Evolutionary conservation across 2,329 filamentous ascomycete species (phyloP).

Genomic region (Aspergillus sp.): DNA sequence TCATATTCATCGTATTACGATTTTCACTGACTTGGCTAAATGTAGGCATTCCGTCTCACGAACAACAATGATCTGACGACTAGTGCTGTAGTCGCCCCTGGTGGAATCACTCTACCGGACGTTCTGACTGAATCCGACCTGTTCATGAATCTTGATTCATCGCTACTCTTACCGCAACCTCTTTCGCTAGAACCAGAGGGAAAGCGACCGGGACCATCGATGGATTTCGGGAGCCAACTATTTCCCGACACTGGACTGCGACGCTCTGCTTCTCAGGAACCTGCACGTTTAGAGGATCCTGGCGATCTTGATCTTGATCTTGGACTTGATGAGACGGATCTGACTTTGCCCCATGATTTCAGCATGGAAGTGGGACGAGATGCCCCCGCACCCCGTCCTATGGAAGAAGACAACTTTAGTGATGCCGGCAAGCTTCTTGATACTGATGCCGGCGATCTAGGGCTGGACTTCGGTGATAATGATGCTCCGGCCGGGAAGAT

Average conservation of each 20-base stretch:
- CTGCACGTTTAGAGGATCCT: slow-evolving; percentile 58
- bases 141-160: slow-evolving; percentile 79
- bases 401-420: slow-evolving; percentile 54
- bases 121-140: slow-evolving; percentile 90
- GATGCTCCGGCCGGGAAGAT: slow-evolving; percentile 43
- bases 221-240: slow-evolving; percentile 73
- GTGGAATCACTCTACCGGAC: slow-evolving; percentile 85
- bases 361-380: slow-evolving; percentile 91
- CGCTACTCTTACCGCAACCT: slow-evolving; percentile 75
- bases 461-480: slow-evolving; percentile 48
- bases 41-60: slow-evolving; percentile 84
- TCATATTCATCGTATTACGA: background rate
- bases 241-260: slow-evolving; percentile 63
- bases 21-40: slow-evolving; percentile 31
- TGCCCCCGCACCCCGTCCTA: slow-evolving; percentile 65
- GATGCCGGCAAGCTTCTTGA: slow-evolving; percentile 61
- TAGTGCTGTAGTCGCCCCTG: slow-evolving; percentile 70
- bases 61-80: slow-evolving; percentile 95
- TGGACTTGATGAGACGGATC: slow-evolving; percentile 55
- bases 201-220: slow-evolving; percentile 35
- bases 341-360: slow-evolving; percentile 61
- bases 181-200: slow-evolving; percentile 46
- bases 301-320: slow-evolving; percentile 67
- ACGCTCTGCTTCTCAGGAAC: slow-evolving; percentile 50
- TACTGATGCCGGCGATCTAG: slow-evolving; percentile 55